Conservation (phyloP, 768 basidiomycete species). For the Glaciozyma martinii region DNA sequence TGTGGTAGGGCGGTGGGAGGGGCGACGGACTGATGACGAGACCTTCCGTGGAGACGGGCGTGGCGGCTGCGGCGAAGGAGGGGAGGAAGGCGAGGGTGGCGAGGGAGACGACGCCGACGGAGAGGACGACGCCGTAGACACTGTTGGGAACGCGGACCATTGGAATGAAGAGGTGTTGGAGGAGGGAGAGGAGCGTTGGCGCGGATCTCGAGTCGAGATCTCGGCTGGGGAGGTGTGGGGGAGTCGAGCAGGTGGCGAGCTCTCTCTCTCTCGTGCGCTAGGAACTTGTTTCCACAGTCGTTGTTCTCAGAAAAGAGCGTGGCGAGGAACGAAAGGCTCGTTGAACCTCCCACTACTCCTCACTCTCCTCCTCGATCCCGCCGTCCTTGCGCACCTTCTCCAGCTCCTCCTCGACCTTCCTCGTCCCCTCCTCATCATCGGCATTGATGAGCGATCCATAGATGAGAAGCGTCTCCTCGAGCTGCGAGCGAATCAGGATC, state of each 20-base stretch:
- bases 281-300: no score
- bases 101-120: slow-evolving; percentile 9
- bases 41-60: background rate
- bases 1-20: no score
- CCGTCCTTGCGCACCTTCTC: slow-evolving; percentile 20
- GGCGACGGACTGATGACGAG: background rate
- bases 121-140: slow-evolving; percentile 21
- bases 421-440: slow-evolving; percentile 2
- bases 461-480: slow-evolving; percentile 22
- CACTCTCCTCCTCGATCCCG: slow-evolving; percentile 1
- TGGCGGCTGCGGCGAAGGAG: background rate
- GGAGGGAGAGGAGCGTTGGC: background rate
- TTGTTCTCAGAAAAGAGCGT: no score
- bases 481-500: slow-evolving; percentile 2
- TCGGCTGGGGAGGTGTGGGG: no score
- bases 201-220: background rate
- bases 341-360: no score
- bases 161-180: background rate
- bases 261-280: no score
- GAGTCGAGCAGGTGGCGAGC: no score
- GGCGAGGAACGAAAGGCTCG: no score
- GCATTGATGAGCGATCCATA: slow-evolving; percentile 28
- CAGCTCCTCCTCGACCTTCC: slow-evolving; percentile 12
- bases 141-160: slow-evolving; percentile 16
- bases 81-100: slow-evolving; percentile 4